Conservation (phyloP, 2,329 filamentous ascomycete species). For the Sordariomycetes sp. region DNA sequence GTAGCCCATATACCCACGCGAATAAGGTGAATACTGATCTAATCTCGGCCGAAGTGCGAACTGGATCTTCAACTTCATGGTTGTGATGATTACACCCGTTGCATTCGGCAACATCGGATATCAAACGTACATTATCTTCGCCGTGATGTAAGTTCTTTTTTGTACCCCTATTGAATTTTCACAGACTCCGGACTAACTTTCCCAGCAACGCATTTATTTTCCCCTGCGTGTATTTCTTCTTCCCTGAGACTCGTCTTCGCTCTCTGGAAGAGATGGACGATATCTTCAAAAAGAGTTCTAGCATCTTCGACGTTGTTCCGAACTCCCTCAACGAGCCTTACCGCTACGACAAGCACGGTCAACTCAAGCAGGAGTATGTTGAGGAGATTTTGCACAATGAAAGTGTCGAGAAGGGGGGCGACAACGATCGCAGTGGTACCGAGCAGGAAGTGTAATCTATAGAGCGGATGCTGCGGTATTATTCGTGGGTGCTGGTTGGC, state of each 20-base stretch:
- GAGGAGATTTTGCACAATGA: not conserved
- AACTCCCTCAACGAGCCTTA: not conserved
- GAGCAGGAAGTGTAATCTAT: not conserved
- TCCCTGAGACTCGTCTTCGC: not conserved
- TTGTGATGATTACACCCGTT: slow-evolving; percentile 50
- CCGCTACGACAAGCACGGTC: not conserved
- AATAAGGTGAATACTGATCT: not conserved
- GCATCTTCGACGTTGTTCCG: not conserved
- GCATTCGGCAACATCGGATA: slow-evolving; percentile 42
- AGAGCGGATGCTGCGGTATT: too few relatives aligned
- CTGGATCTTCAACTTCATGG: slow-evolving; percentile 51
- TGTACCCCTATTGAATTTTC: not conserved
- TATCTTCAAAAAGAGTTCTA: not conserved
- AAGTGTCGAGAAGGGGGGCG: not conserved
- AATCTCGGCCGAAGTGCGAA: slow-evolving; percentile 20
- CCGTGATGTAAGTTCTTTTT: slow-evolving; percentile 27
- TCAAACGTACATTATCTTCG: slow-evolving; percentile 54
- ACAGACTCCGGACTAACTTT: not conserved
- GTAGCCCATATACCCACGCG: not conserved
- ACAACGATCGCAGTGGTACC: not conserved
- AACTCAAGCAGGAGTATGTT: not conserved
- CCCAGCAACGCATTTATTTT: not conserved
- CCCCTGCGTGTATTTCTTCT: not conserved
- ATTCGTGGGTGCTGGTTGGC: too few relatives aligned
- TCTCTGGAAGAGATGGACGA: not conserved